Conservation (phyloP, 148 eudicot genomes). For the Selenicereus undatus region DNA sequence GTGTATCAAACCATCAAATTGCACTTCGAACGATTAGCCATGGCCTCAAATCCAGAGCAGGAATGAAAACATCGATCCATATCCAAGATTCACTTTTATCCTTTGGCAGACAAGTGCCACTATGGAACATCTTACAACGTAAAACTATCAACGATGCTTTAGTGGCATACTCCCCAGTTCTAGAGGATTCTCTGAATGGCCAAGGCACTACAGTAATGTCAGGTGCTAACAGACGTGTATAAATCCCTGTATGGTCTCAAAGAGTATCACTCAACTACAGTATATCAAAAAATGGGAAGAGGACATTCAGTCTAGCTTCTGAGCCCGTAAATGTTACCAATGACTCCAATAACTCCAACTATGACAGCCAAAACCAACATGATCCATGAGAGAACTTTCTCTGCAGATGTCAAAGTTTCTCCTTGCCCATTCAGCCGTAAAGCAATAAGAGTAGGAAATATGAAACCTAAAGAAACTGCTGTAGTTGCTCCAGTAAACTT, state of each 20-base stretch:
- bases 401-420: constrained; percentile 36
- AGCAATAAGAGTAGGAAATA: constrained; percentile 81
- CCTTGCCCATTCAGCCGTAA: constrained; percentile 64
- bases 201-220: not conserved
- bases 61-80: not conserved
- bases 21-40: not conserved
- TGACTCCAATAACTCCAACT: constrained; percentile 74
- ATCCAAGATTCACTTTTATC: not conserved
- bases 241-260: not conserved
- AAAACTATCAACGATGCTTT: constrained; percentile 11
- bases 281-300: constrained; percentile 8
- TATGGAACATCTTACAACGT: constrained; percentile 13
- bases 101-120: constrained; percentile 1
- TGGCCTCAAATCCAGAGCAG: not conserved
- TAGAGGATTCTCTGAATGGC: not conserved
- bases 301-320: constrained; percentile 32
- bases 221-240: not conserved
- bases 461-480: constrained; percentile 87
- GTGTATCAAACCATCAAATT: not conserved
- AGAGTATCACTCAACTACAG: constrained; percentile 14
- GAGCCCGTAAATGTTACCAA: constrained; percentile 72
- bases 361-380: constrained; percentile 72
- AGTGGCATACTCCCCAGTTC: constrained; percentile 1
- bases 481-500: constrained; percentile 97
- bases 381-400: constrained; percentile 61